A percentile compares a stretch with the other conserved stretches of the same genome.
phyloP scores from a whole-genome alignment of 306 rosid species.

The Aeschynomene evenia region DNA sequence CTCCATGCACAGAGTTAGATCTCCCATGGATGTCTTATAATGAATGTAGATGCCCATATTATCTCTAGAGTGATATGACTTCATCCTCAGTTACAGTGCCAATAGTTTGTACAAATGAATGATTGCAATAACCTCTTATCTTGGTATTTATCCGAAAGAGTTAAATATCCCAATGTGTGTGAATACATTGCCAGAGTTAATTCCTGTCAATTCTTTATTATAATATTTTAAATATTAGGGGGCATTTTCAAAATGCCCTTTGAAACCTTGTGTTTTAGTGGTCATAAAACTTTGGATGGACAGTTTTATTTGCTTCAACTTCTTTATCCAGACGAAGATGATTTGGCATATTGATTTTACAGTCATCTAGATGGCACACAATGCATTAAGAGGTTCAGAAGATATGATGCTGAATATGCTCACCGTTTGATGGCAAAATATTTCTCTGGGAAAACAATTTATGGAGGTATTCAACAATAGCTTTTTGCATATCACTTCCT shows the following conservation, averaged over 20 bases:
- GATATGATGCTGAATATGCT: constrained; percentile 41
- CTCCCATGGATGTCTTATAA: background rate
- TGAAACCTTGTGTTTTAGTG: constrained; percentile 9
- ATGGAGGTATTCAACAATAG: constrained; percentile 44
- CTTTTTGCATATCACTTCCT: background rate
- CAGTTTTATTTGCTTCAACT: constrained; percentile 17
- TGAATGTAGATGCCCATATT: constrained; percentile 12
- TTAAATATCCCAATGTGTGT: background rate
- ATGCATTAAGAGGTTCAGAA: constrained; percentile 43
- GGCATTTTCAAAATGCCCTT: background rate
- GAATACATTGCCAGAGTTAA: background rate
- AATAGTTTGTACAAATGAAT: background rate
- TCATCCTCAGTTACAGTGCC: constrained; percentile 9
- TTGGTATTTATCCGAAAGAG: background rate
- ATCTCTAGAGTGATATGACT: background rate
- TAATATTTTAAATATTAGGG: background rate
- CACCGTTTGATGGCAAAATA: constrained; percentile 43
- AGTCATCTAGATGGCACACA: constrained; percentile 48
- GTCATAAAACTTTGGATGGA: background rate
- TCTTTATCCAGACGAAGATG: constrained; percentile 3
- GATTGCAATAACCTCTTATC: background rate
- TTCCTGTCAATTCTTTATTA: background rate
- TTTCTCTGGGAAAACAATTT: constrained; percentile 39
- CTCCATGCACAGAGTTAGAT: constrained; percentile 1
- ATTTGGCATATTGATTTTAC: constrained; percentile 23